phyloP scores from a whole-genome alignment of 208 protist genomes.

The Leishmania amazonensis region DNA sequence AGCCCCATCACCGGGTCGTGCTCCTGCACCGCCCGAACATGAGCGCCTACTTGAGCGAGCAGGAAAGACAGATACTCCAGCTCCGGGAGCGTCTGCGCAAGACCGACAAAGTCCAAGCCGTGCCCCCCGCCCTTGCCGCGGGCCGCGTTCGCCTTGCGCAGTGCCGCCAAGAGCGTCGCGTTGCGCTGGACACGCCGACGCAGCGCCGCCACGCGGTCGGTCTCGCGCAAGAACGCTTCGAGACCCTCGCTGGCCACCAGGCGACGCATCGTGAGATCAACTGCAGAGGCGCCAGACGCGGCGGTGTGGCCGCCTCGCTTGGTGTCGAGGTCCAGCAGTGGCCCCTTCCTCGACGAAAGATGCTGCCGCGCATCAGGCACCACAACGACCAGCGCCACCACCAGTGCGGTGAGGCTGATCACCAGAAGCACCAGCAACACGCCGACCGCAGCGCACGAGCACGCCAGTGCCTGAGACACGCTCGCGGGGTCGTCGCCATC shows the following conservation, averaged over 20 bases:
- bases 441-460: conserved; percentile 14
- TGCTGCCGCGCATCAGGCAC: conserved; percentile 1
- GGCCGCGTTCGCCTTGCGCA: neutral
- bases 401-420: neutral
- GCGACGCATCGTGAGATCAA: neutral
- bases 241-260: conserved; percentile 5
- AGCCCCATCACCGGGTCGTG: conserved; percentile 24
- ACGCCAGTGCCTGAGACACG: conserved; percentile 8
- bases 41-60: conserved; percentile 17
- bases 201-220: conserved; percentile 5
- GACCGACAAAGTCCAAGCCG: neutral
- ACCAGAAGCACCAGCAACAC: conserved; percentile 23
- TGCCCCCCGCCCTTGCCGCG: neutral
- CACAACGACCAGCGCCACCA: conserved; percentile 20
- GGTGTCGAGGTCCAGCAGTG: conserved; percentile 8
- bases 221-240: conserved; percentile 13
- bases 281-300: neutral
- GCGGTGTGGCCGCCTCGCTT: neutral
- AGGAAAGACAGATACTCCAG: conserved; percentile 19
- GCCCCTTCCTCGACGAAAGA: neutral
- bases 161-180: conserved; percentile 10
- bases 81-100: conserved; percentile 26
- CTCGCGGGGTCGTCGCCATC: neutral
- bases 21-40: conserved; percentile 23
- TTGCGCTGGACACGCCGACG: conserved; percentile 20